These are phyloP conservation scores for Talaromyces nanjingensis DNA, from an alignment of 495 filamentous ascomycete genomes.

Conservation along the genomic window DNA sequence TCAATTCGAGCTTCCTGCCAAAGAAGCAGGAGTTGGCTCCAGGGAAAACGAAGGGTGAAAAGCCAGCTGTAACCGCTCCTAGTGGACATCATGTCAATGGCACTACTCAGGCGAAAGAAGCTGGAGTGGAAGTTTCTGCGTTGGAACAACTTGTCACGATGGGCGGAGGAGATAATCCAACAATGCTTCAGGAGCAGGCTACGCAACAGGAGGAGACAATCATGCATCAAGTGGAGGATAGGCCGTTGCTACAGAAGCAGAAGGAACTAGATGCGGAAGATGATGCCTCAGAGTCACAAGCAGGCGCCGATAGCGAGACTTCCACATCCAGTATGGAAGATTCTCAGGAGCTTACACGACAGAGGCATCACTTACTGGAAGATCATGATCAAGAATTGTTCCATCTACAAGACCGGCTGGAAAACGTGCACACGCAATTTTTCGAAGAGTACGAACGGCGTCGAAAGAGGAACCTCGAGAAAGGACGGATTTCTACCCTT, in stretches of 20 bases:
- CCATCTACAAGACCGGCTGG: constrained; percentile 65
- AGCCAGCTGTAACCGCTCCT: constrained; percentile 16
- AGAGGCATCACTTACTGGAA: constrained; percentile 71
- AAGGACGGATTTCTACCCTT: constrained; percentile 52
- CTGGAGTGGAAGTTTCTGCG: constrained; percentile 41
- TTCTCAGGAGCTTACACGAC: constrained; percentile 35
- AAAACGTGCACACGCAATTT: constrained; percentile 67
- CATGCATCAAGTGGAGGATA: constrained; percentile 79
- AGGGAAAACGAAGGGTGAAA: constrained; percentile 15
- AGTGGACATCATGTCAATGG: constrained; percentile 33
- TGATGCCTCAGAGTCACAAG: constrained; percentile 45
- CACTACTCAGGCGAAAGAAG: constrained; percentile 21
- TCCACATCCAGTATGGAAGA: constrained; percentile 33
- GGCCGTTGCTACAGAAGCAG: constrained; percentile 81
- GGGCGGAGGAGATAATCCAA: constrained; percentile 64
- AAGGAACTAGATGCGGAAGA: constrained; percentile 81
- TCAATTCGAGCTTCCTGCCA: constrained; percentile 95
- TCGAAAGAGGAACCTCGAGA: constrained; percentile 40
- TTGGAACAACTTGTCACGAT: constrained; percentile 71
- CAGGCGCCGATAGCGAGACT: constrained; percentile 41
- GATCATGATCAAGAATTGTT: constrained; percentile 79
- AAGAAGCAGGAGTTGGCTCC: constrained; percentile 68
- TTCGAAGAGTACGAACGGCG: constrained; percentile 69
- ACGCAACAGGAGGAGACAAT: constrained; percentile 79
- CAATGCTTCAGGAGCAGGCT: constrained; percentile 64